phyloP scores from a whole-genome alignment of 148 eudicot genomes.

The Amaranthus cruentus region DNA sequence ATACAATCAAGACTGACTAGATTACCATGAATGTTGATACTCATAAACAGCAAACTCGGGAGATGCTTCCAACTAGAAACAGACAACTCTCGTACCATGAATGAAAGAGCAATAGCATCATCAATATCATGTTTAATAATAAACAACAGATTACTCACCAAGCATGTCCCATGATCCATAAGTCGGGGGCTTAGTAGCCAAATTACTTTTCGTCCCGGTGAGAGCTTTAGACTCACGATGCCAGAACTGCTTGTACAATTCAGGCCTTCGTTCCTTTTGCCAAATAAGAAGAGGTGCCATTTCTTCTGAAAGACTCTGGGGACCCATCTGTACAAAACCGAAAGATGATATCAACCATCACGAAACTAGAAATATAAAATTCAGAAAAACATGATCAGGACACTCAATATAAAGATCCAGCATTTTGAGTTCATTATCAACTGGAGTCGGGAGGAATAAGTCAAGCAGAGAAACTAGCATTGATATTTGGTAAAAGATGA shows the following conservation, averaged over 20 bases:
- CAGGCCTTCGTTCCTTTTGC: constrained; percentile 72
- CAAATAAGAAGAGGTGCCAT: constrained; percentile 85
- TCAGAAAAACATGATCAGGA: neutral
- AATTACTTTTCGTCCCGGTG: constrained; percentile 35
- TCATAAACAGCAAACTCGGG: neutral
- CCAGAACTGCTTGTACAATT: constrained; percentile 63
- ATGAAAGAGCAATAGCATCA: neutral
- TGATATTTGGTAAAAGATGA: neutral
- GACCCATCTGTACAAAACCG: constrained; percentile 62
- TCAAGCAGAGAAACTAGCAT: neutral
- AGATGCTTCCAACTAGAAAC: neutral
- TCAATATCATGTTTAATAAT: neutral
- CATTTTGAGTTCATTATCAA: neutral
- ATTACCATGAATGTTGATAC: neutral
- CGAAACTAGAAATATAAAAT: neutral
- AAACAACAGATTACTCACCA: constrained; percentile 40
- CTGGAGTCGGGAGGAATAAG: neutral
- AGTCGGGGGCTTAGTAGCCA: constrained; percentile 31
- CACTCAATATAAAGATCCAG: neutral
- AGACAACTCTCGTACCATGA: neutral
- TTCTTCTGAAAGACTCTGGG: constrained; percentile 81
- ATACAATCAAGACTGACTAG: neutral
- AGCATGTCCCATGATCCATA: constrained; percentile 61
- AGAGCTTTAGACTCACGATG: constrained; percentile 44
- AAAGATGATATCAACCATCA: constrained; percentile 3